Conservation (phyloP, 345 rosid genomes). For the Corchorus capsularis region DNA sequence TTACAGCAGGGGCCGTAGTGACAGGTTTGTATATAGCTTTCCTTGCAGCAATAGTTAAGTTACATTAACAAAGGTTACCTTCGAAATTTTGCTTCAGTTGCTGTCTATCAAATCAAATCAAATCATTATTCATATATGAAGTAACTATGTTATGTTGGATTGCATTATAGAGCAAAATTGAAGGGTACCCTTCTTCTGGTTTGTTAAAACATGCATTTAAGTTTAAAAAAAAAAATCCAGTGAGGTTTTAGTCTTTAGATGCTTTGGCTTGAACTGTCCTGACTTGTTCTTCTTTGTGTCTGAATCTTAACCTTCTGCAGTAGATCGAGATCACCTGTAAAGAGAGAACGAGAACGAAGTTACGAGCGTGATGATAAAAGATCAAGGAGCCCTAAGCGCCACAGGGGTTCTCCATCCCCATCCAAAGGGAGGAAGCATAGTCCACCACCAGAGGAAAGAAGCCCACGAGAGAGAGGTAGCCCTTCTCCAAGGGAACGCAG, state of each 20-base stretch:
- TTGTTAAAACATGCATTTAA: background rate
- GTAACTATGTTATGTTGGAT: background rate
- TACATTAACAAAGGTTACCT: background rate
- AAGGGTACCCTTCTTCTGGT: background rate
- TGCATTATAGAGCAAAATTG: background rate
- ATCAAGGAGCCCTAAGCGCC: conserved; percentile 46
- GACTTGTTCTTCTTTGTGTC: background rate
- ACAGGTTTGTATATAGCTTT: conserved; percentile 37
- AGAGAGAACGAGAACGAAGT: conserved; percentile 58
- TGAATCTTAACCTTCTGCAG: conserved; percentile 34
- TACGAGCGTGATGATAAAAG: conserved; percentile 39
- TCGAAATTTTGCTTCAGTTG: background rate
- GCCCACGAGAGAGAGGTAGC: conserved; percentile 34
- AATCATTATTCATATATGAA: background rate
- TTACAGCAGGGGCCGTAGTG: conserved; percentile 66
- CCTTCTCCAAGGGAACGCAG: conserved; percentile 42
- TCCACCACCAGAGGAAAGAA: conserved; percentile 42
- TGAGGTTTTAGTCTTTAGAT: background rate
- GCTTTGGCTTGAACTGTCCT: background rate
- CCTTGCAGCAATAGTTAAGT: background rate
- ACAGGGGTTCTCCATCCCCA: conserved; percentile 31
- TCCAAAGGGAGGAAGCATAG: conserved; percentile 55
- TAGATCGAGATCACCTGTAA: conserved; percentile 63
- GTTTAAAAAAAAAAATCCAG: too few relatives aligned
- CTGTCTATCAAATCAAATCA: too few relatives aligned